Base-by-base conservation (phyloP, 2,329 filamentous ascomycete genomes). In the Phialophora chinensis region DNA sequence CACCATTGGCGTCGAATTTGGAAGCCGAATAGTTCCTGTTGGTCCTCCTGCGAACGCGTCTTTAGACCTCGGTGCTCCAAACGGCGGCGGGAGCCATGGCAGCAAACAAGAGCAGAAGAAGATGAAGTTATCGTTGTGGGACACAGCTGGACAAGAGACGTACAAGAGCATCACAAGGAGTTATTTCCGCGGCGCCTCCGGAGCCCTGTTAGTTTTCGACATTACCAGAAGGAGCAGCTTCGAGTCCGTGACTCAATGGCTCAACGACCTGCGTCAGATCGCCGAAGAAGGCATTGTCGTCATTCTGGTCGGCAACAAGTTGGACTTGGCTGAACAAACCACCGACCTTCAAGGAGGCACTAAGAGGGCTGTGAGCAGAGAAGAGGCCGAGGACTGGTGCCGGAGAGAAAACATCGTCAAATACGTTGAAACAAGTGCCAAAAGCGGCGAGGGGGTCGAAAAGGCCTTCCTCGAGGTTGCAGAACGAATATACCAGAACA, bases 1-100 rank as follows among this genome's bases (percentile, higher is more conserved):
- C 72, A 98, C 94, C 71, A 97, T 97, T 76, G 93, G 93, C 72
- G 93, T 97, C 70, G 94, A 98, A 78, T 97, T 97, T 78, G 94
- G 94, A 74, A 96, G 91, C 59, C 89, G 93, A 75, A 94, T 97
- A 77, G 91, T 97, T 63, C 91, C 93, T 65, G 93, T 97, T 72
- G 93, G 93, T 0, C 92, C 92, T 31, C 92, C 92, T 3, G 90
- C 92, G 31, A 88, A 86, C 31, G 82, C 87, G 71, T 79, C 83
- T 61, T 79, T 88, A 66, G 80, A 78, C 57, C 83, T 87, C 76
- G 84, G 84, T 72, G 85, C 85, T 58, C 58, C 63, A 44, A 65
- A 68, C 66, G 62, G 52, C 55, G 38, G 61, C 20, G 42, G 42
- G 33, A 25, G 57, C 20, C 38, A 58, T 56, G 29, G 35, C 33